Evolutionary conservation across 345 rosid species (phyloP).

Genomic region (Angophora floribunda): DNA sequence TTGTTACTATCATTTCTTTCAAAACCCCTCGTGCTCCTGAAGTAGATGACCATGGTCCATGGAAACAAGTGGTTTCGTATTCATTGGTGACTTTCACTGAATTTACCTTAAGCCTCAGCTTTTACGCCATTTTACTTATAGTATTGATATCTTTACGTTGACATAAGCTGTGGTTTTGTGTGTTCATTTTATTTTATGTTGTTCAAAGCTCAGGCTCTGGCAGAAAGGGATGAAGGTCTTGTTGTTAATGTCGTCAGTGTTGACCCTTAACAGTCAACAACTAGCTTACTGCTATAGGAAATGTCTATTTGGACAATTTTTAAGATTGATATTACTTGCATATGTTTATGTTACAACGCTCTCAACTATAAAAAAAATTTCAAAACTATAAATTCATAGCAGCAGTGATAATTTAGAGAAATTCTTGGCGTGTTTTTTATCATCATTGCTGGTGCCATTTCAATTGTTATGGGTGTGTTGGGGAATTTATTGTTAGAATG

Average conservation of each 20-base stretch:
- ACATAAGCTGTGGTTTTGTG: neutral
- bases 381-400: neutral
- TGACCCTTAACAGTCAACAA: neutral
- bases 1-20: neutral
- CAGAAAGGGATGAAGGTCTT: neutral
- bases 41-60: neutral
- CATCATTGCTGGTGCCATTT: neutral
- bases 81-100: neutral
- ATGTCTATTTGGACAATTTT: neutral
- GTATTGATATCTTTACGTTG: neutral
- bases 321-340: neutral
- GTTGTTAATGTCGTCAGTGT: neutral
- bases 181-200: neutral
- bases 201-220: neutral
- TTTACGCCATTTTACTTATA: neutral
- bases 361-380: neutral
- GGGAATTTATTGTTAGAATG: neutral
- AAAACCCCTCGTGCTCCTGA: neutral
- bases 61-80: neutral
- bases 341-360: neutral
- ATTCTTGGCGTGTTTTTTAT: neutral
- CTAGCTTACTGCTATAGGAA: neutral
- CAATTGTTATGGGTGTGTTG: neutral
- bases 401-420: neutral
- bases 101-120: neutral